Percentiles rank a stretch among this genome's conserved stretches.
phyloP scores from a whole-genome alignment of 176 grass and related monocot genomes.

The bread wheat (Triticum aestivum) region DNA sequence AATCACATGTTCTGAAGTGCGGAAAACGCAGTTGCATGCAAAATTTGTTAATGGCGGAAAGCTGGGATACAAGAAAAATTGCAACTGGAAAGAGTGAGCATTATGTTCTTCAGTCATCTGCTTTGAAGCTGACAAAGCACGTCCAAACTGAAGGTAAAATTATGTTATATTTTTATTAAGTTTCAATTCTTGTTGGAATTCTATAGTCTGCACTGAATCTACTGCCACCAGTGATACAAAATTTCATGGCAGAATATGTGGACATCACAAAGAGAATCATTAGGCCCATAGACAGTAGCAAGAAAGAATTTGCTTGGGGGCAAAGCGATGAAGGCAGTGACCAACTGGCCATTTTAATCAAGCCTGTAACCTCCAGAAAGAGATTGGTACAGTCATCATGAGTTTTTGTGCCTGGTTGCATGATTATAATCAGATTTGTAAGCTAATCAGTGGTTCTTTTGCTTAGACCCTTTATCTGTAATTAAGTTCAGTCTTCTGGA shows the following conservation, averaged over 20 bases:
- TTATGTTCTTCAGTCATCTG: neutral
- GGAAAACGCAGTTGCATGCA: neutral
- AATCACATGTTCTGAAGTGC: slow-evolving; percentile 13
- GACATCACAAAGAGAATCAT: neutral
- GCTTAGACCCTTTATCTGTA: slow-evolving; percentile 1
- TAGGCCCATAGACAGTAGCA: slow-evolving; percentile 6
- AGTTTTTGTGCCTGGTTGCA: neutral
- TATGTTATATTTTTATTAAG: neutral
- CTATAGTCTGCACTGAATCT: neutral
- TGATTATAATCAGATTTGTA: neutral
- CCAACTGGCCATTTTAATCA: neutral
- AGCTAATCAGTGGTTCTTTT: neutral
- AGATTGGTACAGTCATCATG: neutral
- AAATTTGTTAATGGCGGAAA: neutral
- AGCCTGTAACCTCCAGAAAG: neutral
- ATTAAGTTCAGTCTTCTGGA: neutral
- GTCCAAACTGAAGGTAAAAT: neutral
- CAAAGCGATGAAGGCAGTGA: neutral
- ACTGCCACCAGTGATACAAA: neutral
- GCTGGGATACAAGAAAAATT: neutral
- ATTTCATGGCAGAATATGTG: neutral
- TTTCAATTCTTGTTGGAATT: neutral
- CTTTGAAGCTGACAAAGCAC: neutral
- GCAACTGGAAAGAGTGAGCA: neutral
- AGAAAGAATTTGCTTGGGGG: neutral